Percentiles rank a stretch among this genome's conserved stretches.
Evolutionary conservation across 805 yeast species (phyloP).

Genomic region (Cyberlindnera subsufficiens): DNA sequence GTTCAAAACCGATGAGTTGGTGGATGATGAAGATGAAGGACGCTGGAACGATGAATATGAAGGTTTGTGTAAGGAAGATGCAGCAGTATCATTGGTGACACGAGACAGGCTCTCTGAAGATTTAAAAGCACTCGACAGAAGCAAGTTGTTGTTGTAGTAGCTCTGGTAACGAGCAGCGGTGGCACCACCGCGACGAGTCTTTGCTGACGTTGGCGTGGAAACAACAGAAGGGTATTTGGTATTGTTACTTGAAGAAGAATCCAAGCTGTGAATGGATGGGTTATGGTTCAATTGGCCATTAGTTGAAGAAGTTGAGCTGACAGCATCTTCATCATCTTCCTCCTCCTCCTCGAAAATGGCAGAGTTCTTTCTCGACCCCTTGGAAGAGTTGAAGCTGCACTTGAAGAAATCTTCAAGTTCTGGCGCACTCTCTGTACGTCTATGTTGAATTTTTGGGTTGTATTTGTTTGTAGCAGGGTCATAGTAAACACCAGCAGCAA

Average conservation of each 20-base stretch:
- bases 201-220: conserved; percentile 26
- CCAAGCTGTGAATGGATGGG: conserved; percentile 18
- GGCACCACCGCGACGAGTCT: conserved; percentile 28
- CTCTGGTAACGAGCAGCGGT: conserved; percentile 45
- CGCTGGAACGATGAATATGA: conserved; percentile 19
- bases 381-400: conserved; percentile 5
- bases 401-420: conserved; percentile 34
- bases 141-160: conserved; percentile 39
- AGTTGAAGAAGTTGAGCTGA: conserved; percentile 16
- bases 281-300: conserved; percentile 10
- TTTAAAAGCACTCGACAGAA: conserved; percentile 39
- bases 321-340: conserved; percentile 14
- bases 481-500: conserved; percentile 36
- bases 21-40: conserved; percentile 12
- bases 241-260: conserved; percentile 5
- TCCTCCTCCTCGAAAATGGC: conserved; percentile 29
- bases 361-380: conserved; percentile 19
- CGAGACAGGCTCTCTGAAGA: conserved; percentile 28
- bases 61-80: conserved; percentile 13
- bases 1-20: conserved; percentile 9
- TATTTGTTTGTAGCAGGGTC: conserved; percentile 23
- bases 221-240: conserved; percentile 7
- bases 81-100: conserved; percentile 2
- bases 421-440: conserved; percentile 54
- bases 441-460: conserved; percentile 32